Evolutionary conservation across 306 rosid genomes (phyloP).

Genomic region (Sicyos baderoa): DNA sequence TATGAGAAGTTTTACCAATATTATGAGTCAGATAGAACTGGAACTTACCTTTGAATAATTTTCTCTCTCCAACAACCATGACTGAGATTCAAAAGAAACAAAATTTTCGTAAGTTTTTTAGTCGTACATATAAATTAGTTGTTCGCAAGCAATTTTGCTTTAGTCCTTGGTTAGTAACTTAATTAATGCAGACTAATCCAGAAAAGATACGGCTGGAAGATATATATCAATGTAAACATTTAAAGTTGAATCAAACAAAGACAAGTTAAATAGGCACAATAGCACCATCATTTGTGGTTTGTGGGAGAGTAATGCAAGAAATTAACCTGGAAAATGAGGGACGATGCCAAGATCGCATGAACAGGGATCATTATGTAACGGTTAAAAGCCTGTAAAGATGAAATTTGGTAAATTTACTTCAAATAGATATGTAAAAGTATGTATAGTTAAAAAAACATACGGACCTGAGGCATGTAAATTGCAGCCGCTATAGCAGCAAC

Average conservation of each 20-base stretch:
- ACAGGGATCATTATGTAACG: slow-evolving; percentile 62
- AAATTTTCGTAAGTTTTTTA: slow-evolving; percentile 14
- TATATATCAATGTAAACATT: neutral
- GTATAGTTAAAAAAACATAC: neutral
- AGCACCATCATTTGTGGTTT: neutral
- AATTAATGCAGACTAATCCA: neutral
- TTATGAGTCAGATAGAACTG: neutral
- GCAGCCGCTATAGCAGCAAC: slow-evolving; percentile 61
- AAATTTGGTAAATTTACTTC: slow-evolving; percentile 16
- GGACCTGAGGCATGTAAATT: slow-evolving; percentile 74
- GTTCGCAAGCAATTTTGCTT: neutral
- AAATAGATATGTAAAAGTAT: slow-evolving; percentile 1
- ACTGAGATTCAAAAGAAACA: slow-evolving; percentile 38
- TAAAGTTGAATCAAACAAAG: neutral
- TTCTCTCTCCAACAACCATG: slow-evolving; percentile 61
- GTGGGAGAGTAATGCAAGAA: slow-evolving; percentile 1
- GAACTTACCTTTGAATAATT: slow-evolving; percentile 70
- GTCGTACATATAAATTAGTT: neutral
- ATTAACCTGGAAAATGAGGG: slow-evolving; percentile 76
- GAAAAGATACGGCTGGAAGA: neutral
- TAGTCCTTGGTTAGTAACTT: neutral
- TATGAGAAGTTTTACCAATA: slow-evolving; percentile 5
- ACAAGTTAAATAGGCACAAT: neutral
- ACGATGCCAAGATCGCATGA: slow-evolving; percentile 52
- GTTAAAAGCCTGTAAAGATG: slow-evolving; percentile 71